phyloP scores from a whole-genome alignment of 2,329 filamentous ascomycete species.

The Fusarium penzigii region DNA sequence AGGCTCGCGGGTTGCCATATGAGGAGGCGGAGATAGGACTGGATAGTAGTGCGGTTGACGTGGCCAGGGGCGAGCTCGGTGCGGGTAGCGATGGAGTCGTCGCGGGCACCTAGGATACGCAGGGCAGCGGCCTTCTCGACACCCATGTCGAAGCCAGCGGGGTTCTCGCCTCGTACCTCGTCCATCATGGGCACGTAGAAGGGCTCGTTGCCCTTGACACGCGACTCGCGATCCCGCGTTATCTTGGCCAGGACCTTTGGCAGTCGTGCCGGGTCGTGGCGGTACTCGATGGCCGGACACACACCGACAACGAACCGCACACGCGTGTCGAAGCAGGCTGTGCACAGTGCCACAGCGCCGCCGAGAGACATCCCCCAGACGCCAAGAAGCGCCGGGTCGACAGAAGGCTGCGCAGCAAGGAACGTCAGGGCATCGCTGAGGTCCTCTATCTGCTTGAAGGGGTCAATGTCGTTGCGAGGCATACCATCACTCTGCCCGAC shows the following conservation, averaged over 20 bases:
- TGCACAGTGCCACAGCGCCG: constrained; percentile 26
- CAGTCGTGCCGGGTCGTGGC: constrained; percentile 23
- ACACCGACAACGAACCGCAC: constrained; percentile 9
- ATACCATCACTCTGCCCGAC: constrained; percentile 39
- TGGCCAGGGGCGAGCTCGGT: no score
- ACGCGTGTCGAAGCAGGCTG: constrained; percentile 31
- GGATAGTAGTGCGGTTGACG: no score
- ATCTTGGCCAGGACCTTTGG: constrained; percentile 7
- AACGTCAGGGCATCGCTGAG: constrained; percentile 37
- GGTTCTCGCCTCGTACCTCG: constrained; percentile 37
- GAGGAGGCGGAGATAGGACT: no score
- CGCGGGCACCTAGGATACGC: no score
- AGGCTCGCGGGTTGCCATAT: no score
- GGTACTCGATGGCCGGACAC: constrained; percentile 26
- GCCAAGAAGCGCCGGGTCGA: constrained; percentile 30
- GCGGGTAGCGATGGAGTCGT: no score
- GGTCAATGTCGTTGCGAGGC: constrained; percentile 41
- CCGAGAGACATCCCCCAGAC: constrained; percentile 35
- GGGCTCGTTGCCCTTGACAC: constrained; percentile 38
- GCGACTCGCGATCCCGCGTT: constrained; percentile 39
- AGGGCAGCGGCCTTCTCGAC: no score
- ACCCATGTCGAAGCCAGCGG: constrained; percentile 37
- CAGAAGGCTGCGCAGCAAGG: constrained; percentile 43
- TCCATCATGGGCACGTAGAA: constrained; percentile 40
- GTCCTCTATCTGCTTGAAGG: constrained; percentile 33